Base-by-base conservation (phyloP, 2,329 filamentous ascomycete species). In the Kalmusia sp. region DNA sequence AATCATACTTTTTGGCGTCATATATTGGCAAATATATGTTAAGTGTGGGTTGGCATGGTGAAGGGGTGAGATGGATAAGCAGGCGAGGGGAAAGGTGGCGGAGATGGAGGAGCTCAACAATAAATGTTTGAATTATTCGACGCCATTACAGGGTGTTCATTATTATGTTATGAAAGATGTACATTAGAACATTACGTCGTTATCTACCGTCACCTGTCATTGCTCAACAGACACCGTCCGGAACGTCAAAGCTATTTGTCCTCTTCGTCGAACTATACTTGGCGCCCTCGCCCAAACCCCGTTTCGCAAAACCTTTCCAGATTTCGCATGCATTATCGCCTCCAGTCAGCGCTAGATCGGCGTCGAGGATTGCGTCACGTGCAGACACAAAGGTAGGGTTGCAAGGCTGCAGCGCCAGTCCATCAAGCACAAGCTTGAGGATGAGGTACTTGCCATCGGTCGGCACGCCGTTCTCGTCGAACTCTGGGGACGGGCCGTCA, bases 271-370 rank as follows among this genome's bases (percentile, higher is more conserved):
- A n/a, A 33, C 52, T 57, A 53, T 68, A 71, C 21, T 49, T 55
- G 0, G 69, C 70, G 30, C 58, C 61, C 25, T 61, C 54, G 28
- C 83, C 83, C 2, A 85, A 66, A n/a, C 83, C 83, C 40, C 83
- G 73, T 77, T 84, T 85, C 1, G 83, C 82, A 59, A 85, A 85
- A 0, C 63, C 83, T 12, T 60, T 80, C 83, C 83, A 85, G 53
- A 85, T 70, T 58, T 77, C 75, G 48, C 83, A 85, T 11, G 62
- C 53, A 66, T 85, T 85, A 9, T 62, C 65, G 2, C 82, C 83
- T 1, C 75, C 77, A 1, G 82, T 85, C 7, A 85, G 71, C 3
- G 77, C 76, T 28, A 68, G 68, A 62, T 85, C 83, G 0, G 83
- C 83, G 52, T 85, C 83, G 19, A 85, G 61, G 57, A 85, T 85